phyloP scores from a whole-genome alignment of 208 protist genomes.

The Leishmania tropica region DNA sequence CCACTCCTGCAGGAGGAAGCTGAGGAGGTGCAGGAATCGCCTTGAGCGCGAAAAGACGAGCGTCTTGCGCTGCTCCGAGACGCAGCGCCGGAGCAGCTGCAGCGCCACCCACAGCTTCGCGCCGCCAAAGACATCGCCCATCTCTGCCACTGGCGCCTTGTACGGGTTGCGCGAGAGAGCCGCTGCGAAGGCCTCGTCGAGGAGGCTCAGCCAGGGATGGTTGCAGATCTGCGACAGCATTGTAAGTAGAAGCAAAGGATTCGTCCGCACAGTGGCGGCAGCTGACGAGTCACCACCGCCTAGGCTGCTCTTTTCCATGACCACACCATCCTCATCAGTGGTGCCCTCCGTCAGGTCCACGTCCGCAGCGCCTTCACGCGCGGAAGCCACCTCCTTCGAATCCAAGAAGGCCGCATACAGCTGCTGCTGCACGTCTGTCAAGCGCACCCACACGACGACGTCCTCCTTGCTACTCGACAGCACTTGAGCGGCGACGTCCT shows the following conservation, averaged over 20 bases:
- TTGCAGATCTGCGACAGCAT: slow-evolving; percentile 70
- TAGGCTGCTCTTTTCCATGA: too few species aligned
- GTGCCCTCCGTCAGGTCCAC: slow-evolving; percentile 16
- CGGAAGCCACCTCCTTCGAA: slow-evolving; percentile 21
- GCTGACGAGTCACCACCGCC: background rate
- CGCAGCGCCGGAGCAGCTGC: slow-evolving; percentile 44
- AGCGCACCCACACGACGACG: slow-evolving; percentile 75
- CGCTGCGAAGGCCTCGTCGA: slow-evolving; percentile 47
- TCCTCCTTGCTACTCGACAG: slow-evolving; percentile 65
- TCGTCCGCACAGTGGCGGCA: background rate
- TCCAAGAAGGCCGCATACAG: slow-evolving; percentile 71
- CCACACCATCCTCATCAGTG: background rate
- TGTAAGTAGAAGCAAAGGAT: slow-evolving; percentile 72
- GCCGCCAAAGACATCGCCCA: slow-evolving; percentile 66
- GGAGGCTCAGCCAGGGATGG: slow-evolving; percentile 81
- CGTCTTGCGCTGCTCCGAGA: slow-evolving; percentile 51
- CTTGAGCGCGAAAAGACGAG: slow-evolving; percentile 85
- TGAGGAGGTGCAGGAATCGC: slow-evolving; percentile 63
- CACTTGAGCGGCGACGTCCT: slow-evolving; percentile 32
- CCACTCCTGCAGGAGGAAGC: slow-evolving; percentile 41
- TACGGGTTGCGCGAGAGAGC: slow-evolving; percentile 37
- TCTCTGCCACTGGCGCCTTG: slow-evolving; percentile 32
- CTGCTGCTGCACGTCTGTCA: slow-evolving; percentile 55
- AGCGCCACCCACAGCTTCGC: slow-evolving; percentile 67
- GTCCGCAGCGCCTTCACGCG: slow-evolving; percentile 1